phyloP scores from a whole-genome alignment of 805 yeast species.

The Wickerhamiella vanderwaltii region DNA sequence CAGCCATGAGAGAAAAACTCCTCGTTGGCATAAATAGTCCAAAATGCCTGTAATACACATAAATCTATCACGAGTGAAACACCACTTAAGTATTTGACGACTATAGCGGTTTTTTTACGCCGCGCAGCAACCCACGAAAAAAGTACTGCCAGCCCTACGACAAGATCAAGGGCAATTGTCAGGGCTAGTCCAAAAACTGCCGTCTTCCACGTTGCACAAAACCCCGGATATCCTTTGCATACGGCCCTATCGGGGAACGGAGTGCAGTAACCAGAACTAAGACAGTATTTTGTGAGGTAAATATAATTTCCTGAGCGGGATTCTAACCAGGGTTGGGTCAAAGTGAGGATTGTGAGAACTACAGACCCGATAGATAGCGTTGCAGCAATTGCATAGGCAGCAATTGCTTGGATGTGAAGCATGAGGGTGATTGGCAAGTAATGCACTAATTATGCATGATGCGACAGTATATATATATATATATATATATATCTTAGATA shows the following conservation, averaged over 20 bases:
- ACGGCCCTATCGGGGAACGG: slow-evolving; percentile 21
- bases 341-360: slow-evolving; percentile 2
- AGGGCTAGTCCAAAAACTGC: slow-evolving; percentile 22
- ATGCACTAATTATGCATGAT: too few relatives aligned
- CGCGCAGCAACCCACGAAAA: slow-evolving; percentile 19
- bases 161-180: slow-evolving; percentile 19
- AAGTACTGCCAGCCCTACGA: slow-evolving; percentile 14
- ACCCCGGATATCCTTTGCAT: slow-evolving; percentile 15
- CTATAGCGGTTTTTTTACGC: slow-evolving; percentile 19
- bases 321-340: slow-evolving; percentile 18
- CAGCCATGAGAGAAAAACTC: slow-evolving; percentile 18
- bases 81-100: slow-evolving; percentile 11
- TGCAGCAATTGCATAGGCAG: slow-evolving; percentile 15
- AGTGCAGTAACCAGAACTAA: slow-evolving; percentile 7
- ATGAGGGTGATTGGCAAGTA: too few relatives aligned
- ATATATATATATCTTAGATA: too few relatives aligned
- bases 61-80: slow-evolving; percentile 13
- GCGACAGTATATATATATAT: too few relatives aligned
- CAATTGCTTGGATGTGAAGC: not conserved
- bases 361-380: slow-evolving; percentile 13
- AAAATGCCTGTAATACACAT: slow-evolving; percentile 12
- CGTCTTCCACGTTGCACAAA: slow-evolving; percentile 25
- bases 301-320: slow-evolving; percentile 13
- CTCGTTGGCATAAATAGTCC: slow-evolving; percentile 14
- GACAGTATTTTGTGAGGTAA: slow-evolving; percentile 14